Evolutionary conservation across 164 flowering plant species (phyloP).

Genomic region (Stephania japonica): DNA sequence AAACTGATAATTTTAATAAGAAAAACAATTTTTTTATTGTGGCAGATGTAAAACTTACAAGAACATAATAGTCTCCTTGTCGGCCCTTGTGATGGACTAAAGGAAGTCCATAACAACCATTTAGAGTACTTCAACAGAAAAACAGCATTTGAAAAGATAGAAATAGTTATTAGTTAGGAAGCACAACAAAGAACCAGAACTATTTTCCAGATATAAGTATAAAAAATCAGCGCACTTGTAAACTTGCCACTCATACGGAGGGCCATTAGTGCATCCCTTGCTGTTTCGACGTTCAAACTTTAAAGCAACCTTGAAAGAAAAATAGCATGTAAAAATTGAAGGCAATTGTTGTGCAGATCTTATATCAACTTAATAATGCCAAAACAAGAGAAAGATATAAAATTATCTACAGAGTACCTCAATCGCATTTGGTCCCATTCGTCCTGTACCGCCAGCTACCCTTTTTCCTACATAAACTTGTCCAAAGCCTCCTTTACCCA

Average conservation of each 20-base stretch:
- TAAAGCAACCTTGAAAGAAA: constrained; percentile 41
- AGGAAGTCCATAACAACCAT: constrained; percentile 55
- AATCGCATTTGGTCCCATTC: constrained; percentile 38
- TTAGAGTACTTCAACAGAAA: constrained; percentile 29
- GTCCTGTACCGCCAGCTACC: constrained; percentile 30
- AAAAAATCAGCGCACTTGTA: constrained; percentile 29
- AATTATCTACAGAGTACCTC: constrained; percentile 27
- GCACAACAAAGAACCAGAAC: neutral
- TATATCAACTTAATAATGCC: neutral
- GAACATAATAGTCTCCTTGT: constrained; percentile 48
- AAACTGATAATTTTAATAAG: neutral
- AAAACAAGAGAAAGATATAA: neutral
- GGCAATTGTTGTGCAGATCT: neutral
- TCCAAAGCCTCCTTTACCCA: constrained; percentile 67
- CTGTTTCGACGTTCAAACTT: constrained; percentile 48
- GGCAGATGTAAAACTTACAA: constrained; percentile 26
- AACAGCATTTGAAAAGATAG: neutral
- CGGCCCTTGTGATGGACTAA: constrained; percentile 50
- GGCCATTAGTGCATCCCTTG: constrained; percentile 51
- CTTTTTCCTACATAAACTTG: constrained; percentile 58
- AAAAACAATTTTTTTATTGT: neutral
- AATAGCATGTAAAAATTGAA: neutral
- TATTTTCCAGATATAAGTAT: neutral
- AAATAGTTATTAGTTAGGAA: constrained; percentile 5
- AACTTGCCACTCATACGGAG: constrained; percentile 65